Conservation (phyloP, 192 early-diverging fungal species). For the Coemansia sp. region DNA sequence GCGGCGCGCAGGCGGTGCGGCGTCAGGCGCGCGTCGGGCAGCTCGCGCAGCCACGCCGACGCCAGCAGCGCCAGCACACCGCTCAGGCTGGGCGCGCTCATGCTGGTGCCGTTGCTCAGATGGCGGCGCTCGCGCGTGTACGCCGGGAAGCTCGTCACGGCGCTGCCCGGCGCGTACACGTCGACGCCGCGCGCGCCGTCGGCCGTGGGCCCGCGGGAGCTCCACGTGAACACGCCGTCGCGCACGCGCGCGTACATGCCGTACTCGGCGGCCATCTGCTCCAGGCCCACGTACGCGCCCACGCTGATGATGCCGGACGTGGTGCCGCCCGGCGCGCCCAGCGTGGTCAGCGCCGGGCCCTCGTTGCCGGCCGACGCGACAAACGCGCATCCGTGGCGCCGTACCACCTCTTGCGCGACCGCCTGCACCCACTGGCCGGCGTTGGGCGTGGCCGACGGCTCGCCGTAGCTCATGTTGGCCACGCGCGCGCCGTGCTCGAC, state of each 20-base stretch:
- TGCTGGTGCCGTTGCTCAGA: slow-evolving; percentile 91
- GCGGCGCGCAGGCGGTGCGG: slow-evolving; percentile 83
- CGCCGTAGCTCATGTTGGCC: slow-evolving; percentile 88
- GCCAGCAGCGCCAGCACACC: slow-evolving; percentile 82
- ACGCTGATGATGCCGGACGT: slow-evolving; percentile 76
- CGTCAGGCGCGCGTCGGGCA: slow-evolving; percentile 56
- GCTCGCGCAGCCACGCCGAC: slow-evolving; percentile 72
- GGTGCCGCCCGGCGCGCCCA: slow-evolving; percentile 79
- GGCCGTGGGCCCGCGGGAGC: slow-evolving; percentile 76
- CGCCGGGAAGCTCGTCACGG: slow-evolving; percentile 83
- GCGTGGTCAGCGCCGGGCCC: slow-evolving; percentile 82
- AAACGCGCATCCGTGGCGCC: slow-evolving; percentile 77
- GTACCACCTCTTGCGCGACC: slow-evolving; percentile 78
- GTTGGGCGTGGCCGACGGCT: slow-evolving; percentile 66
- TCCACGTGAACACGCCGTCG: slow-evolving; percentile 85
- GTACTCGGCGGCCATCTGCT: slow-evolving; percentile 85
- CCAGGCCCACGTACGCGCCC: slow-evolving; percentile 82
- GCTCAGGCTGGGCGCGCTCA: slow-evolving; percentile 88
- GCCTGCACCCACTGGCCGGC: slow-evolving; percentile 78
- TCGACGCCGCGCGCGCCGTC: slow-evolving; percentile 84
- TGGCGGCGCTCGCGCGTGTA: slow-evolving; percentile 67
- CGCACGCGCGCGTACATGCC: slow-evolving; percentile 71
- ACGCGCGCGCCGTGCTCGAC: slow-evolving; percentile 64
- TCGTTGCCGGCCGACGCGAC: slow-evolving; percentile 88
- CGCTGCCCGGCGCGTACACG: slow-evolving; percentile 85